phyloP scores from a whole-genome alignment of 371 early-diverging fungal species.

The Lichtheimia ornata region DNA sequence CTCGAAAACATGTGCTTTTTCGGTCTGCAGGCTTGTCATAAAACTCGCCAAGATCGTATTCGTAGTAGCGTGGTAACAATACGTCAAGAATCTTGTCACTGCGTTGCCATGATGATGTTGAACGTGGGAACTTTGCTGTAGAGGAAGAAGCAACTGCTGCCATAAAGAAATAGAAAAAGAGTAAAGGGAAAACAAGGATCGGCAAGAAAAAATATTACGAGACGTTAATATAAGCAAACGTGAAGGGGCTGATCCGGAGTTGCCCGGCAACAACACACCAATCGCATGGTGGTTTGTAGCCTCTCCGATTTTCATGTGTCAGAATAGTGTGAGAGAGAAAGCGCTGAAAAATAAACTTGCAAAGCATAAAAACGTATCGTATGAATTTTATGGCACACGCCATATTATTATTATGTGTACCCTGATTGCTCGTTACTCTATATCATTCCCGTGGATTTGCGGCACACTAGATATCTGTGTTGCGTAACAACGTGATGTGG shows the following conservation, averaged over 20 bases:
- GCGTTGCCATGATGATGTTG: slow-evolving; percentile 14
- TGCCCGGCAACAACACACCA: not conserved
- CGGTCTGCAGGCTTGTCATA: slow-evolving; percentile 5
- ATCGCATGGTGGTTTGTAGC: too few species aligned
- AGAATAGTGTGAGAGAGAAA: too few species aligned
- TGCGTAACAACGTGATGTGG: too few species aligned
- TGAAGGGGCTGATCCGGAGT: slow-evolving; percentile 1
- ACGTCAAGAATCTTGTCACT: slow-evolving; percentile 19
- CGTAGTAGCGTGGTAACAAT: slow-evolving; percentile 21
- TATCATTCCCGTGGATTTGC: too few species aligned
- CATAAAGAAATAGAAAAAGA: slow-evolving; percentile 3
- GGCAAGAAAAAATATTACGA: slow-evolving; percentile 8
- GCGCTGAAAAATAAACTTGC: too few species aligned
- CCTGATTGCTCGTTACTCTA: too few species aligned
- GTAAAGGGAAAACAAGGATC: slow-evolving; percentile 1
- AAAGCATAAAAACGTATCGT: too few species aligned
- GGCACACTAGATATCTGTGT: too few species aligned
- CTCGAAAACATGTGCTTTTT: not conserved
- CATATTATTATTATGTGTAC: too few species aligned
- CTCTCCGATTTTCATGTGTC: too few species aligned
- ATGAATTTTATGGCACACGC: too few species aligned
- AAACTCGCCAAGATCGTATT: slow-evolving; percentile 14
- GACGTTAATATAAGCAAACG: not conserved
- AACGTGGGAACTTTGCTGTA: slow-evolving; percentile 9
- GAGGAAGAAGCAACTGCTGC: slow-evolving; percentile 1